Percentiles rank a stretch among this genome's conserved stretches.
Conservation (phyloP, 768 basidiomycete genomes). For the Lentinula edodes region DNA sequence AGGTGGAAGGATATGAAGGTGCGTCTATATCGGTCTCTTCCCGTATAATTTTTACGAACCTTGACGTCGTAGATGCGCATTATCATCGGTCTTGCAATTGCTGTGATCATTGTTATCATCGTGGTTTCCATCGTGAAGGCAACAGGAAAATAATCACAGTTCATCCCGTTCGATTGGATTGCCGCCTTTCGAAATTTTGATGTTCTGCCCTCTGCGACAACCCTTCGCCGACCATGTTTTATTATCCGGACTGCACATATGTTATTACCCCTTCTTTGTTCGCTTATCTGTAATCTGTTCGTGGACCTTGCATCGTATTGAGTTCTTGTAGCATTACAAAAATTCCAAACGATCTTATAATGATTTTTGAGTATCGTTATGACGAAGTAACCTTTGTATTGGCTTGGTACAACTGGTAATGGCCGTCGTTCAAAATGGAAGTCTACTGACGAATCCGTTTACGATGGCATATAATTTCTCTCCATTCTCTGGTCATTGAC, state of each 20-base stretch:
- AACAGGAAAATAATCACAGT: conserved; percentile 30
- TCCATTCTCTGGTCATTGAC: too few species aligned
- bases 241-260: conserved; percentile 8
- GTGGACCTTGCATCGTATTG: not conserved
- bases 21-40: conserved; percentile 11
- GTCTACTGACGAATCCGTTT: too few species aligned
- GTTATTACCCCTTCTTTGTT: conserved; percentile 1
- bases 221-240: conserved; percentile 1
- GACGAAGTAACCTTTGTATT: too few species aligned
- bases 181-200: not conserved
- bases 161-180: not conserved
- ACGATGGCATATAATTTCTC: too few species aligned
- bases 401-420: too few species aligned
- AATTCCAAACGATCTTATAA: not conserved
- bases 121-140: conserved; percentile 93
- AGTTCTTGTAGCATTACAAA: conserved; percentile 3
- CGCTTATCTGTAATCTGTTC: not conserved
- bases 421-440: too few species aligned
- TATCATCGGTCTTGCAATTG: conserved; percentile 88
- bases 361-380: too few species aligned
- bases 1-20: conserved; percentile 99
- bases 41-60: conserved; percentile 7
- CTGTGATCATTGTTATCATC: conserved; percentile 91
- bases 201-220: not conserved
- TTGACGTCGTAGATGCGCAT: conserved; percentile 74